Evolutionary conservation across 176 grass and related monocot species (phyloP).

Genomic region (Cymbopogon citratus): DNA sequence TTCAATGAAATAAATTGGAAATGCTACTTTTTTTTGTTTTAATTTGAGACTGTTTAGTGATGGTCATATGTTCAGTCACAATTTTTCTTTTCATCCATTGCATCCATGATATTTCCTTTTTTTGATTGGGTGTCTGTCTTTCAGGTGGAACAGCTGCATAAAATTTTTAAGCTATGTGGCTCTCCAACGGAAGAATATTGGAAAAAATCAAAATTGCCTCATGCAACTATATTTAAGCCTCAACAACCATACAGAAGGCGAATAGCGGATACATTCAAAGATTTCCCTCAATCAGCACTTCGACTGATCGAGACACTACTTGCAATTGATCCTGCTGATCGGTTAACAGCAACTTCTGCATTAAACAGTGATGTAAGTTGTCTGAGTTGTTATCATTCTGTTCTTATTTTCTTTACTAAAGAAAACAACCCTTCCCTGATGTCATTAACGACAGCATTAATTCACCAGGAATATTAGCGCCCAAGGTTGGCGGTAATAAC

Average conservation of each 20-base stretch:
- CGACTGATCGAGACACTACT: slow-evolving; percentile 74
- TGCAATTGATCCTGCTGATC: slow-evolving; percentile 74
- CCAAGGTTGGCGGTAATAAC: not conserved
- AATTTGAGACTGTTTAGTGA: not conserved
- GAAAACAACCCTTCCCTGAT: not conserved
- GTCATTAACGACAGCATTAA: not conserved
- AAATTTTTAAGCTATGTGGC: slow-evolving; percentile 90
- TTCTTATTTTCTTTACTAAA: slow-evolving; percentile 13
- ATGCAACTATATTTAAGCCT: slow-evolving; percentile 91
- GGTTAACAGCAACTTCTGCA: slow-evolving; percentile 63
- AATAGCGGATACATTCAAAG: slow-evolving; percentile 79
- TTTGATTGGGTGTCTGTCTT: slow-evolving; percentile 16
- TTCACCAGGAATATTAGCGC: not conserved
- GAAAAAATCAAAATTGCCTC: slow-evolving; percentile 87
- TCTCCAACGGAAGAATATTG: slow-evolving; percentile 85
- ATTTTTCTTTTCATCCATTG: not conserved
- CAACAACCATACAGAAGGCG: slow-evolving; percentile 71
- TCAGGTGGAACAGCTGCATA: slow-evolving; percentile 90
- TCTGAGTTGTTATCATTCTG: slow-evolving; percentile 4
- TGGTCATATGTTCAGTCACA: not conserved
- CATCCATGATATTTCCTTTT: not conserved
- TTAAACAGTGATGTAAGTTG: slow-evolving; percentile 78
- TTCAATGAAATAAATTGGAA: not conserved
- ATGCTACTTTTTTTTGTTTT: not conserved
- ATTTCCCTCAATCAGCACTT: slow-evolving; percentile 74